Evolutionary conservation across 2,329 filamentous ascomycete genomes (phyloP).

Genomic region (Cercospora citrullina): DNA sequence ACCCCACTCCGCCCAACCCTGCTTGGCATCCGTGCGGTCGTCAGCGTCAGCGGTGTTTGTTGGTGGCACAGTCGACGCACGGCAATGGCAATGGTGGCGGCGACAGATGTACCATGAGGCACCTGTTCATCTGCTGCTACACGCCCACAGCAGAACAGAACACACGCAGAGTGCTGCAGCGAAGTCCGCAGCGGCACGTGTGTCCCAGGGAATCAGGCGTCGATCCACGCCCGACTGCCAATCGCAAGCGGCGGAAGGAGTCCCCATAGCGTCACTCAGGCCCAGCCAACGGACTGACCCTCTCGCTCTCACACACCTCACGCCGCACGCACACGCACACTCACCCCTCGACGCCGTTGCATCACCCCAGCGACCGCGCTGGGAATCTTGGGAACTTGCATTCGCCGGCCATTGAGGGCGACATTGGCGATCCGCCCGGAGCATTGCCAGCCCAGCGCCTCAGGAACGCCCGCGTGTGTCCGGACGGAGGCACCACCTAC

Average conservation of each 20-base stretch:
- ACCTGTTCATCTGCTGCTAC: not conserved
- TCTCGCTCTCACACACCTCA: slow-evolving; percentile 4
- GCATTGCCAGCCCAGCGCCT: not conserved
- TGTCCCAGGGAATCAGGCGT: not conserved
- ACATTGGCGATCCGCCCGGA: not conserved
- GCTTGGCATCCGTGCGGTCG: not conserved
- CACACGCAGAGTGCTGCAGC: not conserved
- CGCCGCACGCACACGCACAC: not conserved
- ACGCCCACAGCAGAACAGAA: not conserved
- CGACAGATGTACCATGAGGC: not conserved
- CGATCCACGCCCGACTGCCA: not conserved
- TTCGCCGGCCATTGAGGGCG: not conserved
- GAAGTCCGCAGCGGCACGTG: not conserved
- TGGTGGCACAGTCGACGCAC: not conserved
- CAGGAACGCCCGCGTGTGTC: slow-evolving; percentile 1
- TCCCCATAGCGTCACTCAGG: slow-evolving; percentile 4
- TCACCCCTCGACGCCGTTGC: not conserved
- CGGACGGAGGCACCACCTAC: slow-evolving; percentile 2
- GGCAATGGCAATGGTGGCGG: not conserved
- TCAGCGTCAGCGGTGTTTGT: not conserved
- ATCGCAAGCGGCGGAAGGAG: slow-evolving; percentile 1
- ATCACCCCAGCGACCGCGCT: not conserved
- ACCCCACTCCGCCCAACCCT: not conserved
- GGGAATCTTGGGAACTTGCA: not conserved
- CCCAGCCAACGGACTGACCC: not conserved